Conservation (phyloP, 352 stramenopile genomes). For the Globisporangium parvum region DNA sequence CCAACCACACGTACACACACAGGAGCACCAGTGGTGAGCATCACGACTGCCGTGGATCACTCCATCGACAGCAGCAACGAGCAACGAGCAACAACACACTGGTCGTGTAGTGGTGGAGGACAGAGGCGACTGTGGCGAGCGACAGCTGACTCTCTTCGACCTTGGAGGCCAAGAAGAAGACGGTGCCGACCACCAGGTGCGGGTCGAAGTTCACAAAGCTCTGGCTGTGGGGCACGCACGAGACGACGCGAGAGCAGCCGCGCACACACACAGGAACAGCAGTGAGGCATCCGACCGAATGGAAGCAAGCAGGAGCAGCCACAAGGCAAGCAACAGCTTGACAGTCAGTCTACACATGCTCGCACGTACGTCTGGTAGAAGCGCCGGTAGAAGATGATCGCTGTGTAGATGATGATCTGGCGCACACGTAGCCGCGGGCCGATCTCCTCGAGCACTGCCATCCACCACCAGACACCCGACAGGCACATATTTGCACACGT, state of each 20-base stretch:
- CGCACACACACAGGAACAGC: not conserved
- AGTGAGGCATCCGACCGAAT: not conserved
- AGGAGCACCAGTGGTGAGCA: not conserved
- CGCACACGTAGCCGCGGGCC: conserved; percentile 71
- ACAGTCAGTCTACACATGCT: not conserved
- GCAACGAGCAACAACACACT: conserved; percentile 30
- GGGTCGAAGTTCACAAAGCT: conserved; percentile 88
- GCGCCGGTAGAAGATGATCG: conserved; percentile 87
- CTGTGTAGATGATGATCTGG: conserved; percentile 89
- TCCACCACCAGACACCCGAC: not conserved
- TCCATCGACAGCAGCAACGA: not conserved
- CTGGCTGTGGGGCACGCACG: conserved; percentile 37
- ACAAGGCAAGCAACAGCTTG: not conserved
- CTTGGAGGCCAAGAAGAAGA: conserved; percentile 85
- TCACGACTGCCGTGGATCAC: too few species aligned
- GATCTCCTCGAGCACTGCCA: conserved; percentile 81
- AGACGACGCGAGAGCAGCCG: not conserved
- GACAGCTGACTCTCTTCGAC: conserved; percentile 84
- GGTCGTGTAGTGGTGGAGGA: conserved; percentile 83
- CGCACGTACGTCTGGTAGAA: conserved; percentile 79
- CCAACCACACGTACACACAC: not conserved
- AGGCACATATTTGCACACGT: not conserved
- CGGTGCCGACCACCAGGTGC: conserved; percentile 76
- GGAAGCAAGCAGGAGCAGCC: not conserved
- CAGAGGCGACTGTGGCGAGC: conserved; percentile 67